A percentile compares a stretch with the other conserved stretches of the same genome.
phyloP scores from a whole-genome alignment of 208 protist species.

The Acanthamoeba royreba region DNA sequence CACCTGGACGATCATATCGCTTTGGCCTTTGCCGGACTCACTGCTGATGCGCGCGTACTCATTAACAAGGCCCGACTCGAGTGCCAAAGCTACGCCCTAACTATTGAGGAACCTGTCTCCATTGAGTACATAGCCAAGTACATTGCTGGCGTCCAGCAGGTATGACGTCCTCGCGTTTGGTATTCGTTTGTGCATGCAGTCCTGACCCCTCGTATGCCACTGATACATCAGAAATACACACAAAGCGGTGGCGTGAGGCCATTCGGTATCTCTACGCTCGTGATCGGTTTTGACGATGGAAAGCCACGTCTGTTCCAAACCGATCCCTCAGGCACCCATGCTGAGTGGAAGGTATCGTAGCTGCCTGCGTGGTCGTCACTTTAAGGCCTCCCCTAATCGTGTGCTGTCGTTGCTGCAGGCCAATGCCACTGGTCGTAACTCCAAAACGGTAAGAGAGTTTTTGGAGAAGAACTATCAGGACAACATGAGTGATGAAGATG shows the following conservation, averaged over 20 bases:
- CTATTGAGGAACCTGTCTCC: slow-evolving; percentile 96
- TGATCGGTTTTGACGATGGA: slow-evolving; percentile 98
- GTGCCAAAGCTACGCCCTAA: slow-evolving; percentile 98
- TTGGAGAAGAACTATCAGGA: slow-evolving; percentile 98
- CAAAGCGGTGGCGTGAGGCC: slow-evolving; percentile 97
- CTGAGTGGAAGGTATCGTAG: slow-evolving; percentile 90
- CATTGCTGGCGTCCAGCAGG: slow-evolving; percentile 97
- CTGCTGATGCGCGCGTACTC: slow-evolving; percentile 98
- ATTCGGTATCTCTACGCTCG: slow-evolving; percentile 98
- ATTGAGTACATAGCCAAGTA: slow-evolving; percentile 97
- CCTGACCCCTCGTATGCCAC: background rate
- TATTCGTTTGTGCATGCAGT: background rate
- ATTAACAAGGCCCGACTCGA: slow-evolving; percentile 97
- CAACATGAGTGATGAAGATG: slow-evolving; percentile 82
- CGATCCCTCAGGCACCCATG: slow-evolving; percentile 88
- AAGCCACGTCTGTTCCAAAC: slow-evolving; percentile 92
- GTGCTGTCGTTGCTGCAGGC: slow-evolving; percentile 55
- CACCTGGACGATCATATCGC: slow-evolving; percentile 98
- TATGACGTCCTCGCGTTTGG: background rate
- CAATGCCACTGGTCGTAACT: slow-evolving; percentile 88
- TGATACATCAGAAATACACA: slow-evolving; percentile 86
- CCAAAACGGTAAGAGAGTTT: slow-evolving; percentile 98
- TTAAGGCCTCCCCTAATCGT: background rate
- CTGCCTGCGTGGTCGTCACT: no score
- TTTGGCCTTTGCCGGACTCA: slow-evolving; percentile 97